Base-by-base conservation (phyloP, 805 yeast genomes). In the Kuraishia capsulata region DNA sequence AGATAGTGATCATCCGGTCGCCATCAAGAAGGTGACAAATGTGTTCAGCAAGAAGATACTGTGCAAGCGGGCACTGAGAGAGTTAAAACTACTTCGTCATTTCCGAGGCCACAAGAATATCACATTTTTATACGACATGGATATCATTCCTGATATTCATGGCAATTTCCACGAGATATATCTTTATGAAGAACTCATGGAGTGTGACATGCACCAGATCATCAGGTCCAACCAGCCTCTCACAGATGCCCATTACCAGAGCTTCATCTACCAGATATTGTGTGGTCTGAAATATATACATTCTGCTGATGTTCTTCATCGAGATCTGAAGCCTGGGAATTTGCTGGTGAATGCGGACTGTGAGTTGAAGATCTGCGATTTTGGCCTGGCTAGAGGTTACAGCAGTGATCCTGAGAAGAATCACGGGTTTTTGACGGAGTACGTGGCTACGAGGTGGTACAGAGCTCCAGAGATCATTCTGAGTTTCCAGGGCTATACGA, bases 401-500 rank as follows among this genome's bases (percentile, higher is more conserved):
- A 77, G 87, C 8, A 78, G 78, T 42, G 81, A 80, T 51, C 84
- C 88, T 1, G 89, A 80, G 43, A 84, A 80, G 49, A 87, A 88
- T 49, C 83, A 84, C 24, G 97, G 96, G n/a, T 90, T 87, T 52
- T 65, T 90, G 68, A 92, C 98, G 1, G 97, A 90, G 59, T 92
- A 92, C 56, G 98, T 92, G 20, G 97, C 98, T 24, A 92, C 98
- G 1, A 73, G 98, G 57, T 92, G 98, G 98, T 92, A 92, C 61
- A 70, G 98, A 48, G 98, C 98, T 3, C 98, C 98, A 0, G 98
- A 92, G 55, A 88, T 92, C 60, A 90, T 92, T 88, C 69, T 92
- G 39, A 81, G 94, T 46, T 87, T 85, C 65, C 95, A 92, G 57
- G 86, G 89, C 42, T 90, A 90, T 59, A 85, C 97, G 4, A 89